Base-by-base conservation (phyloP, 345 rosid species). In the Rubroshorea leprosula region DNA sequence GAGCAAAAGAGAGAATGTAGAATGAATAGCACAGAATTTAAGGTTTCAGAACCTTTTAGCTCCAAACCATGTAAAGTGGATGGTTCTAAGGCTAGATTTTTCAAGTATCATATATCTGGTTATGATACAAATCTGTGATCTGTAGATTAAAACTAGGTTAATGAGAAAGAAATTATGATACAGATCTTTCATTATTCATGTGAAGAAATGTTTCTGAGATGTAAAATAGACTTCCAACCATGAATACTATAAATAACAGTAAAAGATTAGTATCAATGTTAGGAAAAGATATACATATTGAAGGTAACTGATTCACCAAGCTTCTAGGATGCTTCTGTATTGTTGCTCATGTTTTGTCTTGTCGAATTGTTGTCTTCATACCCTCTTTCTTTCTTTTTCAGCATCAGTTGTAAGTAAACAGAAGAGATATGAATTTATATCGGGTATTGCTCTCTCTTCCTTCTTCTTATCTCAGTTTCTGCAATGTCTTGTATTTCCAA, bases 351-450 rank as follows among this genome's bases (percentile, higher is more conserved):
- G n/a, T n/a, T n/a, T n/a, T n/a, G n/a, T n/a, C n/a, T n/a, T n/a
- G n/a, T n/a, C n/a, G n/a, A n/a, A n/a, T n/a, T n/a, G n/a, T n/a
- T n/a, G n/a, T n/a, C n/a, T n/a, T n/a, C n/a, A n/a, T n/a, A n/a
- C 20, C 22, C 63, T 61, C 24, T 55, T 35, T 35, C 41, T 1
- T 3, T 35, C 12, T 70, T 45, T 67, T 87, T 55, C 94, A 83
- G 96, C 90, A 49, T 72, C 85, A 2, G 86, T 78, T 46, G 88
- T 88, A 23, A 57, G 70, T 71, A 66, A 80, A 35, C 68, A 65
- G 60, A 68, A 63, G 58, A 77, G 80, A 78, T 88, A 85, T 12
- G 92, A 88, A 70, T 91, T 91, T 61, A 85, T 91, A 79, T 82
- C 88, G 25, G 96, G 97, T 90, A 72, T 48, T 60, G 22, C 6